A percentile compares a stretch with the other conserved stretches of the same genome.
Evolutionary conservation across 2,329 filamentous ascomycete genomes (phyloP).

Genomic region (Fusarium equiseti): DNA sequence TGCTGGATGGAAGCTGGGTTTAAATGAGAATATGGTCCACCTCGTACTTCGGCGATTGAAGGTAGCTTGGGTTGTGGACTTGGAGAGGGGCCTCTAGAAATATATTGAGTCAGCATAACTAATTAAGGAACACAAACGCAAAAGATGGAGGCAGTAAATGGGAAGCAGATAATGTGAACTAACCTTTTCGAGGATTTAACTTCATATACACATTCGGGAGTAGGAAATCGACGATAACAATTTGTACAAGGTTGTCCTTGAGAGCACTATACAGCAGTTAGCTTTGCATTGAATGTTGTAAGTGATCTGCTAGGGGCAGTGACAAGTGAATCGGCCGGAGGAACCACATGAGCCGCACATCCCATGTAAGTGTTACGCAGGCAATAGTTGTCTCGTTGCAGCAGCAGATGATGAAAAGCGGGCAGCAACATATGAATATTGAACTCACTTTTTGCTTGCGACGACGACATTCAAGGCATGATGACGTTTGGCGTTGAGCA

Average conservation of each 20-base stretch:
- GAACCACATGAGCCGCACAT: neutral
- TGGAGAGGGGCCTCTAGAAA: constrained; percentile 16
- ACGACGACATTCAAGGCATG: constrained; percentile 64
- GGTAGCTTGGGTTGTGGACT: constrained; percentile 26
- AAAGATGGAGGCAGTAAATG: too few relatives aligned
- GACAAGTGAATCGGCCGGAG: neutral
- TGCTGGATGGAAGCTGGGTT: constrained; percentile 52
- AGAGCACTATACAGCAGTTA: constrained; percentile 59
- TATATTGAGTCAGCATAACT: constrained; percentile 1
- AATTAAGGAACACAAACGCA: neutral
- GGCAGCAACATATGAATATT: neutral
- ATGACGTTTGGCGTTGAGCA: constrained; percentile 53
- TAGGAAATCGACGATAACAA: constrained; percentile 65
- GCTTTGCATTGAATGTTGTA: neutral
- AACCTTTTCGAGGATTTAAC: constrained; percentile 43
- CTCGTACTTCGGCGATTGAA: constrained; percentile 35
- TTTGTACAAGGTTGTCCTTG: constrained; percentile 67
- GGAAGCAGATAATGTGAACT: neutral
- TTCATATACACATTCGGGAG: constrained; percentile 63
- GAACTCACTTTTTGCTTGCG: constrained; percentile 63
- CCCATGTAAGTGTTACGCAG: neutral
- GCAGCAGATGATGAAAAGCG: neutral
- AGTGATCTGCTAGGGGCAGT: neutral
- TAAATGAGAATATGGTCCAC: constrained; percentile 54
- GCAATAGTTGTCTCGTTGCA: neutral